A percentile compares a stretch with the other conserved stretches of the same genome.
phyloP scores from a whole-genome alignment of 106 monocot genomes.

The Dendrobium officinale region DNA sequence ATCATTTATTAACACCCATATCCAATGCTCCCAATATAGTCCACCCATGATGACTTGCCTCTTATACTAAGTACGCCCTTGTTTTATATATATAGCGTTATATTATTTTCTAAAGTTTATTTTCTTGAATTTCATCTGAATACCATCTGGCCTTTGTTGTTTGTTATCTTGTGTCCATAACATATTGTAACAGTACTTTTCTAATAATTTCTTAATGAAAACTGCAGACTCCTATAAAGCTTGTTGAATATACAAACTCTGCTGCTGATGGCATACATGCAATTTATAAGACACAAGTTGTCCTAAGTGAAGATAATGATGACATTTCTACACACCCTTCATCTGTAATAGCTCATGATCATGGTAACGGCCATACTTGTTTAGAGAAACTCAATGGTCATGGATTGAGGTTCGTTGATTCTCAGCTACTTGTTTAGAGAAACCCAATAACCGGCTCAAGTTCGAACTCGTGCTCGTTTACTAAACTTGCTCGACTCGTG shows the following conservation, averaged over 20 bases:
- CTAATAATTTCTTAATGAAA: not conserved
- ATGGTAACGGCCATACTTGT: not conserved
- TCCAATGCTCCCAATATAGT: no score
- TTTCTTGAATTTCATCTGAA: not conserved
- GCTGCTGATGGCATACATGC: conserved; percentile 2
- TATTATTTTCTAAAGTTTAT: not conserved
- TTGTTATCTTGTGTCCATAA: not conserved
- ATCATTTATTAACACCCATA: no score
- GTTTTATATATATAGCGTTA: not conserved
- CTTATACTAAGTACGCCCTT: no score
- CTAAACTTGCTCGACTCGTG: no score
- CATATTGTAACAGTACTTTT: not conserved
- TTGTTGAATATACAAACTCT: conserved; percentile 8
- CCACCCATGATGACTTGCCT: no score
- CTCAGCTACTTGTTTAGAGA: not conserved
- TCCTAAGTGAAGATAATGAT: not conserved
- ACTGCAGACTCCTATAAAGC: conserved; percentile 9
- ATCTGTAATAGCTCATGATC: not conserved
- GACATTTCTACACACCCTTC: not conserved
- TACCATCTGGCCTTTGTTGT: not conserved
- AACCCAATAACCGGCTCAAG: no score
- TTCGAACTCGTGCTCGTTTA: no score
- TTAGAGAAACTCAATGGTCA: not conserved
- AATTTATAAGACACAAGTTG: not conserved
- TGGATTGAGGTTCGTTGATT: not conserved